phyloP scores from a whole-genome alignment of 768 basidiomycete species.

The Chalciporus sphaerocephalus region DNA sequence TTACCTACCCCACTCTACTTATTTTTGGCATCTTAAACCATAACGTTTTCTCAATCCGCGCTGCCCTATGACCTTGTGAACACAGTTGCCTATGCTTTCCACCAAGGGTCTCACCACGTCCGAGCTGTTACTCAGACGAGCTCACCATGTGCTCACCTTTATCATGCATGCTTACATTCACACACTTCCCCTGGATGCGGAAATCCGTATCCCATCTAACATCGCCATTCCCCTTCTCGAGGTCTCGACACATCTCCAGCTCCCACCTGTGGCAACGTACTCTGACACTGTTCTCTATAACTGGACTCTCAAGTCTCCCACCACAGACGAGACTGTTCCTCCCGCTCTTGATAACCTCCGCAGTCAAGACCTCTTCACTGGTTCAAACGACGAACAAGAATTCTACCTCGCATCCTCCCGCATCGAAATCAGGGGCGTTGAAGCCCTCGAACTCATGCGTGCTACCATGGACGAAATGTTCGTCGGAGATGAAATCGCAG shows the following conservation, averaged over 20 bases:
- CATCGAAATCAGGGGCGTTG: slow-evolving; percentile 82
- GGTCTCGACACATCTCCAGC: slow-evolving; percentile 62
- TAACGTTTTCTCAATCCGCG: slow-evolving; percentile 2
- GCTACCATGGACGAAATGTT: slow-evolving; percentile 84
- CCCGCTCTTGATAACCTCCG: slow-evolving; percentile 56
- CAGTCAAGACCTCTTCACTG: slow-evolving; percentile 69
- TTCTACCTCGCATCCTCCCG: slow-evolving; percentile 86
- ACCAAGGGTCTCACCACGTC: slow-evolving; percentile 45
- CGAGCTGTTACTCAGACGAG: slow-evolving; percentile 58
- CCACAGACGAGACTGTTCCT: slow-evolving; percentile 24
- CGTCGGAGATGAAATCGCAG: slow-evolving; percentile 63
- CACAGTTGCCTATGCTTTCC: slow-evolving; percentile 52
- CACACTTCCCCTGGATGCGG: slow-evolving; percentile 44
- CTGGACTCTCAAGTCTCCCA: slow-evolving; percentile 44
- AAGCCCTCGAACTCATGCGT: slow-evolving; percentile 82
- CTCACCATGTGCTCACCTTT: slow-evolving; percentile 69
- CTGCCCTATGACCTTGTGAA: not conserved
- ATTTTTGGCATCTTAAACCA: not conserved
- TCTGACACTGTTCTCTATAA: slow-evolving; percentile 92
- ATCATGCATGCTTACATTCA: slow-evolving; percentile 79
- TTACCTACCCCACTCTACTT: not conserved
- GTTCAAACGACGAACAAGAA: slow-evolving; percentile 73
- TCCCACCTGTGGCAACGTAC: slow-evolving; percentile 88
- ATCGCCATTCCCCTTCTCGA: slow-evolving; percentile 73
- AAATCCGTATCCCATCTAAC: slow-evolving; percentile 61